phyloP scores from a whole-genome alignment of 2,329 filamentous ascomycete species.

The Metarhizium guizhouense region DNA sequence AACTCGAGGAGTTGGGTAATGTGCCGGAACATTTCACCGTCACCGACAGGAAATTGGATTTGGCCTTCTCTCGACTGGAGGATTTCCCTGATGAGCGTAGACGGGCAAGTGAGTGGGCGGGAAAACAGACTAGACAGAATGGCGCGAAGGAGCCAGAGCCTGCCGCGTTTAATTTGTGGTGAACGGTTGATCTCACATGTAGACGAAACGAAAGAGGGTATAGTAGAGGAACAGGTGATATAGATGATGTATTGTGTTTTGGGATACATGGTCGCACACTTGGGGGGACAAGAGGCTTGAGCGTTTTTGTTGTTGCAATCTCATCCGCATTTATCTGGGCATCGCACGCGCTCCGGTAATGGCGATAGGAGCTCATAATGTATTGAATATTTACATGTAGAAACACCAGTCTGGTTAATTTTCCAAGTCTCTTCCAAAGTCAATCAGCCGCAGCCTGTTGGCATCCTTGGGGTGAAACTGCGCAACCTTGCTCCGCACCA shows the following conservation, averaged over 20 bases:
- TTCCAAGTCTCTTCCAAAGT: conserved; percentile 56
- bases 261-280: not conserved
- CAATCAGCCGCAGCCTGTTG: conserved; percentile 47
- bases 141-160: not conserved
- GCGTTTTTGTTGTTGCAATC: not conserved
- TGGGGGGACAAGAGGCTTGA: not conserved
- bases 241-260: not conserved
- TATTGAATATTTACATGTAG: not conserved
- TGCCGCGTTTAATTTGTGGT: conserved; percentile 1
- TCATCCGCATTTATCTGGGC: too few species aligned
- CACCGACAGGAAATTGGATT: not conserved
- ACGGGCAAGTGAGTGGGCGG: conserved; percentile 1
- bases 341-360: too few species aligned
- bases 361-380: too few species aligned
- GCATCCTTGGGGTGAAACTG: conserved; percentile 58
- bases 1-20: conserved; percentile 1
- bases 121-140: not conserved
- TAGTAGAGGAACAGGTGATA: too few species aligned
- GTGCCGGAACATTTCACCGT: conserved; percentile 2
- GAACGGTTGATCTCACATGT: not conserved
- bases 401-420: conserved; percentile 24
- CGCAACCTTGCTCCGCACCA: conserved; percentile 56
- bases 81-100: conserved; percentile 2
- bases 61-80: conserved; percentile 1
- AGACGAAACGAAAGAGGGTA: not conserved